Evolutionary conservation across 1,284 basidiomycete genomes (phyloP).

Genomic region (Baeospora myosura): DNA sequence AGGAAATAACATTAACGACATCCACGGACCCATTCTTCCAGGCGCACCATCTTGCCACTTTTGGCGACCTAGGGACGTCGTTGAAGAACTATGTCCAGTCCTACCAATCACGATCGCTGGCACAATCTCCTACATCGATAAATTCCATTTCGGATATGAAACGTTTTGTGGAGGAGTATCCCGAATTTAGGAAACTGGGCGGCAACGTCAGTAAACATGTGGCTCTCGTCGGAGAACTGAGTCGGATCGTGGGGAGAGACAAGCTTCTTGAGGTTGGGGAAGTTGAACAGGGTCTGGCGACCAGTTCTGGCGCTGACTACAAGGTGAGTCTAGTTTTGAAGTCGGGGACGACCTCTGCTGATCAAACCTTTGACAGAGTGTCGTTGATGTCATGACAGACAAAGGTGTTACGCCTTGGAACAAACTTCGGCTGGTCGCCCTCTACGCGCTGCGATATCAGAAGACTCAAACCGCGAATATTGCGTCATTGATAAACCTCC

Average conservation of each 20-base stretch:
- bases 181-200: conserved; percentile 92
- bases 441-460: conserved; percentile 94
- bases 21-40: conserved; percentile 94
- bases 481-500: conserved; percentile 72
- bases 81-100: conserved; percentile 93
- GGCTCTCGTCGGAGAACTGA: conserved; percentile 92
- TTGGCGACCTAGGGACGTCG: conserved; percentile 92
- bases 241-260: conserved; percentile 80
- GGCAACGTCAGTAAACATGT: conserved; percentile 99
- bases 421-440: conserved; percentile 89
- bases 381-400: conserved; percentile 70
- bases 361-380: conserved; percentile 53
- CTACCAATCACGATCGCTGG: conserved; percentile 82
- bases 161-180: conserved; percentile 96
- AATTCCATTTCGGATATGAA: conserved; percentile 98
- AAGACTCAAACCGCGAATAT: conserved; percentile 86
- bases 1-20: conserved; percentile 94
- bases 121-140: conserved; percentile 74
- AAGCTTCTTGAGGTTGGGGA: conserved; percentile 88
- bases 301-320: conserved; percentile 84
- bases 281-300: conserved; percentile 93
- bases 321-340: conserved; percentile 43
- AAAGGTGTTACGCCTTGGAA: conserved; percentile 65
- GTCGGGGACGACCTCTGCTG: neutral
- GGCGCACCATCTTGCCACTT: conserved; percentile 87